Evolutionary conservation across 495 filamentous ascomycete species (phyloP).

Genomic region (Rostrohypoxylon terebratum): DNA sequence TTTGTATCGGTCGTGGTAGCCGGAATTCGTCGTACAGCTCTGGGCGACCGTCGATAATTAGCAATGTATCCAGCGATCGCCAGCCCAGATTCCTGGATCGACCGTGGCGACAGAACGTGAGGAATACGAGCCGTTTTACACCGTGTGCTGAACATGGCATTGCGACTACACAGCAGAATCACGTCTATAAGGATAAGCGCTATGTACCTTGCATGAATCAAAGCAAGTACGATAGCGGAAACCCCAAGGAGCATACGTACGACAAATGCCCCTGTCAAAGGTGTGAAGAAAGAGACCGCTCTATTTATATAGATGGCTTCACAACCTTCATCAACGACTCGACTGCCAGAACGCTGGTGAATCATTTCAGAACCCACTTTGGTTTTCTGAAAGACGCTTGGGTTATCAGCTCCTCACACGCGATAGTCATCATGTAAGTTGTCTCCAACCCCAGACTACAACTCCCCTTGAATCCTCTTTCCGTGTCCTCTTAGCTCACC

Average conservation of each 20-base stretch:
- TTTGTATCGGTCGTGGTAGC: no score
- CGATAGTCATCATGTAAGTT: neutral
- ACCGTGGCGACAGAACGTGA: no score
- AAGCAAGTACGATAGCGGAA: neutral
- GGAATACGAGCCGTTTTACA: no score
- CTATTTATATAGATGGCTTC: conserved; percentile 22
- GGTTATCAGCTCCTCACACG: neutral
- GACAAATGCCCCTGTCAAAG: conserved; percentile 20
- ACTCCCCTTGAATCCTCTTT: neutral
- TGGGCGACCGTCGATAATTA: no score
- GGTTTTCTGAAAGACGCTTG: neutral
- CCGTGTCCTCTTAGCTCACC: neutral
- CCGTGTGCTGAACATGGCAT: no score
- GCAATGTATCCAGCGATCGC: no score
- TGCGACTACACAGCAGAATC: neutral
- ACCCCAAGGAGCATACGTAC: conserved; percentile 15
- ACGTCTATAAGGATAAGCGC: neutral
- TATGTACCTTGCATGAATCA: conserved; percentile 21
- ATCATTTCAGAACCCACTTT: conserved; percentile 16
- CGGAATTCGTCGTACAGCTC: no score
- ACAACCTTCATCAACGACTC: neutral
- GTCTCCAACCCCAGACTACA: neutral
- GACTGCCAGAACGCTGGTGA: neutral
- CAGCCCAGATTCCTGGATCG: neutral
- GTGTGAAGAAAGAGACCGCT: conserved; percentile 16